Evolutionary conservation across 2,329 filamentous ascomycete species (phyloP).

Genomic region (Hypoxylon sp.): DNA sequence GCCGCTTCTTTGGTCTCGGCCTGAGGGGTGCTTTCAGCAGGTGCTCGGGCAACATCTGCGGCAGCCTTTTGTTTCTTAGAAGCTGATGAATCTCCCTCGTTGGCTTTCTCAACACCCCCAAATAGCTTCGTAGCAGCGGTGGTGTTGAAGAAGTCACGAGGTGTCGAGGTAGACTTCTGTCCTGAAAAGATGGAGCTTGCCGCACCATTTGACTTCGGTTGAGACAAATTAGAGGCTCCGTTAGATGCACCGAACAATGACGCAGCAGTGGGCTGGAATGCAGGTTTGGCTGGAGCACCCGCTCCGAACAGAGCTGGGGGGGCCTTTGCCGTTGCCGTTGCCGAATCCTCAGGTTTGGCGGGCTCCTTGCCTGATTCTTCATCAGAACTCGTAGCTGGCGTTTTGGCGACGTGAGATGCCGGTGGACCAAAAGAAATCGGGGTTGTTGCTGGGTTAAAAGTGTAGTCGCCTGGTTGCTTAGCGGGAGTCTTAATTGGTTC

Average conservation of each 20-base stretch:
- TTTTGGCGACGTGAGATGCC: slow-evolving; percentile 24
- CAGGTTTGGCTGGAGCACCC: slow-evolving; percentile 26
- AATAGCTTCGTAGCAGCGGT: slow-evolving; percentile 31
- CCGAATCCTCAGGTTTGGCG: slow-evolving; percentile 50
- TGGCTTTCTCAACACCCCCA: slow-evolving; percentile 31
- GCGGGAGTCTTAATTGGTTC: slow-evolving; percentile 47
- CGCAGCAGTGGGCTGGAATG: slow-evolving; percentile 30
- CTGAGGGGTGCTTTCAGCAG: slow-evolving; percentile 17
- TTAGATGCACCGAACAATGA: slow-evolving; percentile 45
- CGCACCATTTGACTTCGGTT: slow-evolving; percentile 41
- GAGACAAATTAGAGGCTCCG: slow-evolving; percentile 36
- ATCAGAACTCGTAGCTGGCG: slow-evolving; percentile 25
- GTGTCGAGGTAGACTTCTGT: slow-evolving; percentile 40
- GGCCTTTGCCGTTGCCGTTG: slow-evolving; percentile 52
- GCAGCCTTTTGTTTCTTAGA: slow-evolving; percentile 34
- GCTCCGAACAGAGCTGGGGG: slow-evolving; percentile 44
- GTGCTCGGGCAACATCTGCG: slow-evolving; percentile 10
- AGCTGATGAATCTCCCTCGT: slow-evolving; percentile 27
- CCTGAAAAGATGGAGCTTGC: slow-evolving; percentile 47
- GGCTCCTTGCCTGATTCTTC: slow-evolving; percentile 49
- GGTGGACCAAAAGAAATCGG: slow-evolving; percentile 51
- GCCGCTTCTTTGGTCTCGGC: slow-evolving; percentile 29
- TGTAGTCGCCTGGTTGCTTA: slow-evolving; percentile 54
- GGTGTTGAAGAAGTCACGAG: slow-evolving; percentile 42
- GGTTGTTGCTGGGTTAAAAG: slow-evolving; percentile 53